A percentile compares a stretch with the other conserved stretches of the same genome.
Evolutionary conservation across 192 early-diverging fungal species (phyloP).

Genomic region (Backusella tuberculispora): DNA sequence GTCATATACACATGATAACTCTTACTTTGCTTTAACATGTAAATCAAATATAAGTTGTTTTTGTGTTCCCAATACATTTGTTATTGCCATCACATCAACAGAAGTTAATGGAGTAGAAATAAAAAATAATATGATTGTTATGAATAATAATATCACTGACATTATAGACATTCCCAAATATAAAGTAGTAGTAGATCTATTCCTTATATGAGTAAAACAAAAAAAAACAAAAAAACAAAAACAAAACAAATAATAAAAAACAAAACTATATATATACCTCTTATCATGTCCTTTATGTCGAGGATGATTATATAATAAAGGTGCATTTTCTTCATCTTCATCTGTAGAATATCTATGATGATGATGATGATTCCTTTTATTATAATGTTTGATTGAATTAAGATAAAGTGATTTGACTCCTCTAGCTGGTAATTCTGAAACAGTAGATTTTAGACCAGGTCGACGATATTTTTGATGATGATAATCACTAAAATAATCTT

Average conservation of each 20-base stretch:
- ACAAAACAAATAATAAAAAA: neutral
- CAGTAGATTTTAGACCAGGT: constrained; percentile 15
- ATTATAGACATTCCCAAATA: neutral
- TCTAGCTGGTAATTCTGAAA: constrained; percentile 20
- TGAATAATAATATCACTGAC: neutral
- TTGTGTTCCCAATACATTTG: constrained; percentile 19
- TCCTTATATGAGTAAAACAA: neutral
- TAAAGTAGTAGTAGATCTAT: neutral
- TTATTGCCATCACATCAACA: neutral
- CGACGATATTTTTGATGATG: constrained; percentile 19
- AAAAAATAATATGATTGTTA: neutral
- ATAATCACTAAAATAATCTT: constrained; percentile 9
- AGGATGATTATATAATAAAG: neutral
- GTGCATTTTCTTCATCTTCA: constrained; percentile 12
- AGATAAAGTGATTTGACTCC: constrained; percentile 19
- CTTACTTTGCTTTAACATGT: constrained; percentile 18
- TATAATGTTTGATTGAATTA: neutral
- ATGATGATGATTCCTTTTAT: neutral
- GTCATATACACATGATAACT: neutral
- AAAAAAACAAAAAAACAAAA: neutral
- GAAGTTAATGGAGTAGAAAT: neutral
- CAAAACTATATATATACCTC: neutral
- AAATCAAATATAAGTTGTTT: constrained; percentile 24
- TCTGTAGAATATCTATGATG: neutral
- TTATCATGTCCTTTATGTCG: neutral